Base-by-base conservation (phyloP, 2,329 filamentous ascomycete species). In the Fusarium sp. region DNA sequence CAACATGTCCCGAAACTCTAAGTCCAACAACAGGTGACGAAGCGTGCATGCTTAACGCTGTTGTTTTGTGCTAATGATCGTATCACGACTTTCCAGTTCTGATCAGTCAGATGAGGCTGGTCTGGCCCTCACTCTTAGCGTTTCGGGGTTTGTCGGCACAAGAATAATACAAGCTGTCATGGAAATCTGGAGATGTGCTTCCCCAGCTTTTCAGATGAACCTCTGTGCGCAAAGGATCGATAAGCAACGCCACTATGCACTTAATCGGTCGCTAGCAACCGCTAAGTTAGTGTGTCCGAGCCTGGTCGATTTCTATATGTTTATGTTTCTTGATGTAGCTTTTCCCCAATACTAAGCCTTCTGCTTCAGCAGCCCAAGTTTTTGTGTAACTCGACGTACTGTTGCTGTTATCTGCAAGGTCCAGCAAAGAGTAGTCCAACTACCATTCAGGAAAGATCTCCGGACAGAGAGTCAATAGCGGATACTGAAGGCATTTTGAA, bases 291-390 rank as follows among this genome's bases (percentile, higher is more conserved):
- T 36, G 13, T 22, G 18, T 22, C 5, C 5, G 15, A n/a, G 24
- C 5, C 1, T 20, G 28, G 10, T 16, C 1, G 3, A 3, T 4
- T 26, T 16, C 7, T 10, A 20, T 18, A 10, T 14, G 22, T 14
- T 6, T 18, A 10, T 14, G 22, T 14, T 6, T 9, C 26, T 14
- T 5, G 30, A 12, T 5, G 12, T 4, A 28, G 7, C 13, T 12
- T n/a, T n/a, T n/a, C n/a, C n/a, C n/a, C n/a, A n/a, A n/a, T n/a
- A n/a, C n/a, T n/a, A n/a, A 35, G 30, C 12, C 12, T 50, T 33
- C 11, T 7, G 8, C n/a, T n/a, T n/a, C n/a, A 24, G 7, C 14
- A 11, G 12, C 10, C 22, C 3, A 8, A 3, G 16, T 20, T 9
- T 42, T 5, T 28, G 20, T 22, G 10, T 28, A 16, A 28, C 31